Evolutionary conservation across 495 filamentous ascomycete genomes (phyloP).

Genomic region (Neurospora terricola): DNA sequence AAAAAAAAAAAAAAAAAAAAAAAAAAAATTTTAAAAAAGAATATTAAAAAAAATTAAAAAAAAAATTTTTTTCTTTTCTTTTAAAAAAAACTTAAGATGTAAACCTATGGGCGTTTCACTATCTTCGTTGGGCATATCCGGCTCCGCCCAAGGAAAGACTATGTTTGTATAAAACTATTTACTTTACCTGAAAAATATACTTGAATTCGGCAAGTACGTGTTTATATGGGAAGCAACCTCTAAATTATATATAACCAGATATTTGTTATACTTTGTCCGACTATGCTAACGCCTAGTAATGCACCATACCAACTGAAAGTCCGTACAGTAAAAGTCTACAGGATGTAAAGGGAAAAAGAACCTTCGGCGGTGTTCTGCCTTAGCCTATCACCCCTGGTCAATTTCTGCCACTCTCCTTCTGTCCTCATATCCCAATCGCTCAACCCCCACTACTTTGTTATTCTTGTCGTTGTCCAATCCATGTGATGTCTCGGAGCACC

Average conservation of each 20-base stretch:
- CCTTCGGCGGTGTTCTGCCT: neutral
- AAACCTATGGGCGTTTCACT: no score
- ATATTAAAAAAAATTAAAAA: no score
- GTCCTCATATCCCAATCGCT: neutral
- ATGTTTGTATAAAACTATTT: no score
- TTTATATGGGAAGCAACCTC: neutral
- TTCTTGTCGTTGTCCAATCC: neutral
- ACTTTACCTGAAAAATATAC: no score
- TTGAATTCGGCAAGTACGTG: neutral
- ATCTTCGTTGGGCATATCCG: no score
- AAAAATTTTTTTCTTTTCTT: no score
- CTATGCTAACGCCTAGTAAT: neutral
- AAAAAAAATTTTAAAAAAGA: no score
- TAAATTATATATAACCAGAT: neutral
- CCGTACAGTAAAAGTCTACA: neutral
- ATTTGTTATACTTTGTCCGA: neutral
- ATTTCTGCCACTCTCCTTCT: neutral
- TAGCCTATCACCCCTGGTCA: neutral
- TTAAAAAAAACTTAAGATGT: no score
- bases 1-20: no score
- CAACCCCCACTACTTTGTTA: neutral
- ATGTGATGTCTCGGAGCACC: neutral
- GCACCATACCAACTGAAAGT: neutral
- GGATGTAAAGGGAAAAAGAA: neutral
- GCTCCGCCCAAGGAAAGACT: no score